Evolutionary conservation across 2,329 filamentous ascomycete genomes (phyloP).

Genomic region (Neonectria punicea): DNA sequence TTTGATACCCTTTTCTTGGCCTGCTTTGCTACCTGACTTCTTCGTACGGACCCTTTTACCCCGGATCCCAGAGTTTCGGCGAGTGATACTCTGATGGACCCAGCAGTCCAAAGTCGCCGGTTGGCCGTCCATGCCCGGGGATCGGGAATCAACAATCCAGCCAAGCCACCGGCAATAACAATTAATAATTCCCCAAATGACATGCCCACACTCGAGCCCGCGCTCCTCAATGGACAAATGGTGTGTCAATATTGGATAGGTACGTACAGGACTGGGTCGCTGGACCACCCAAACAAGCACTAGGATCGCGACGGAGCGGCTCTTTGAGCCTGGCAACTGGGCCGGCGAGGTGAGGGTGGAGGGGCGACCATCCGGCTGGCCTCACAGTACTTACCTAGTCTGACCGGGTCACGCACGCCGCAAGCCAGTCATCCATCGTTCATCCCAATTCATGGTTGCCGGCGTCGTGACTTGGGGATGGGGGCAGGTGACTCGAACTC

Average conservation of each 20-base stretch:
- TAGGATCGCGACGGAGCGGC: constrained; percentile 44
- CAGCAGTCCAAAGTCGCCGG: constrained; percentile 2
- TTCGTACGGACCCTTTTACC: constrained; percentile 13
- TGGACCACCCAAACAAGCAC: constrained; percentile 36
- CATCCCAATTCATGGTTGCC: constrained; percentile 34
- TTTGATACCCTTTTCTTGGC: background rate
- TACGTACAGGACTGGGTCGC: constrained; percentile 24
- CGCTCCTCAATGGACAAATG: background rate
- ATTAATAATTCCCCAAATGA: constrained; percentile 13
- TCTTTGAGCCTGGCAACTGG: constrained; percentile 37
- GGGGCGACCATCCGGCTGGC: constrained; percentile 34
- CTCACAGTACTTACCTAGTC: constrained; percentile 26
- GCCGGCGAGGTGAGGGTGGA: constrained; percentile 34
- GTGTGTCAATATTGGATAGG: constrained; percentile 11
- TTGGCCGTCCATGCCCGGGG: background rate
- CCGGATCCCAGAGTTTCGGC: constrained; percentile 12
- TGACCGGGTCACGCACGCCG: constrained; percentile 36
- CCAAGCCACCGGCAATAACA: constrained; percentile 6
- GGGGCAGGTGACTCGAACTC: constrained; percentile 34
- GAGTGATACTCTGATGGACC: background rate
- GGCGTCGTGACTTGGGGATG: constrained; percentile 30
- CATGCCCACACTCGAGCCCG: constrained; percentile 1
- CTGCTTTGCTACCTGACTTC: background rate
- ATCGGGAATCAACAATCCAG: background rate
- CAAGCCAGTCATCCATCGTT: constrained; percentile 37